phyloP scores from a whole-genome alignment of 2,329 filamentous ascomycete genomes.

The Ceratocystis colombiana region DNA sequence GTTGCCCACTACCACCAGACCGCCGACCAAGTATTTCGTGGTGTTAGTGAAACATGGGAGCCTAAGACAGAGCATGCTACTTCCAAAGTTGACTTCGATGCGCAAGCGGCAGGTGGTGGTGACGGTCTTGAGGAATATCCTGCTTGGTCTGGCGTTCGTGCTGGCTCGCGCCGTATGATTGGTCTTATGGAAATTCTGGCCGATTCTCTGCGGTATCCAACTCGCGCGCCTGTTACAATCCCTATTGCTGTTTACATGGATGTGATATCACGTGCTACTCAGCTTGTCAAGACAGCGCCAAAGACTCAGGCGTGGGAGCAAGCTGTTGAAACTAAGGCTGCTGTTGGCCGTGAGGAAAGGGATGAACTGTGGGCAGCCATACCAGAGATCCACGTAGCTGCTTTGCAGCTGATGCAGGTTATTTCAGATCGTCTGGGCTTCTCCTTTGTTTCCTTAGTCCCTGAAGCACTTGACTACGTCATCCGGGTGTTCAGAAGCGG shows the following conservation, averaged over 20 bases:
- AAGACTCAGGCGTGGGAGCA: slow-evolving; percentile 40
- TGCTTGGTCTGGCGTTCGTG: slow-evolving; percentile 62
- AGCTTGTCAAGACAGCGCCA: slow-evolving; percentile 47
- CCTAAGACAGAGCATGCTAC: slow-evolving; percentile 46
- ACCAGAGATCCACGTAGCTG: slow-evolving; percentile 62
- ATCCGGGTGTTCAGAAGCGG: slow-evolving; percentile 58
- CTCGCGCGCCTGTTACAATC: slow-evolving; percentile 54
- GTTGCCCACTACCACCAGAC: slow-evolving; percentile 58
- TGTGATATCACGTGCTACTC: slow-evolving; percentile 57
- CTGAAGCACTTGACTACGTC: slow-evolving; percentile 59
- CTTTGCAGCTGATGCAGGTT: slow-evolving; percentile 51
- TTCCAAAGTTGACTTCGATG: slow-evolving; percentile 38
- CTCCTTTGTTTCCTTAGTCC: slow-evolving; percentile 49
- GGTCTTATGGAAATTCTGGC: slow-evolving; percentile 56
- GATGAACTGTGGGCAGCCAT: slow-evolving; percentile 66
- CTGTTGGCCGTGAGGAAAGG: slow-evolving; percentile 68
- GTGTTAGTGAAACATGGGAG: slow-evolving; percentile 73
- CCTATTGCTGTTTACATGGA: slow-evolving; percentile 60
- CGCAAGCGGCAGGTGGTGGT: slow-evolving; percentile 41
- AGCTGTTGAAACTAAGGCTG: slow-evolving; percentile 55
- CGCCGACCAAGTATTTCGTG: slow-evolving; percentile 66
- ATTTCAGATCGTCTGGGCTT: slow-evolving; percentile 50
- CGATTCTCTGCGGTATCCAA: slow-evolving; percentile 53
- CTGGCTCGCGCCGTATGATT: slow-evolving; percentile 59
- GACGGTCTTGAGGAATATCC: slow-evolving; percentile 44